phyloP scores from a whole-genome alignment of 169 alveolate genomes.

The Babesia microti region DNA sequence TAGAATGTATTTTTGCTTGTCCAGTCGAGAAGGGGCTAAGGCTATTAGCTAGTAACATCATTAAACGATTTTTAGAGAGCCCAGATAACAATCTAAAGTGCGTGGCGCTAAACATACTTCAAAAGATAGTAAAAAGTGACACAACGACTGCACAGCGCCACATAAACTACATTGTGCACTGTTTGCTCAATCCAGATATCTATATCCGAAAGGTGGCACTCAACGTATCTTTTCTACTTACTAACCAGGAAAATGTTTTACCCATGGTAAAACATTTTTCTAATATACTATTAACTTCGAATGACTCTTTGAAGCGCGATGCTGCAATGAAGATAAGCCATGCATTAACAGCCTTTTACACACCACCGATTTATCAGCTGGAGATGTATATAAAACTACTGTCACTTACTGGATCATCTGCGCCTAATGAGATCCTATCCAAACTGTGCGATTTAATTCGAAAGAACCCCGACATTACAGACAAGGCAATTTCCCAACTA shows the following conservation, averaged over 20 bases:
- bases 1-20: no score
- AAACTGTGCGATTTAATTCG: slow-evolving; percentile 62
- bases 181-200: slow-evolving; percentile 89
- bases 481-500: slow-evolving; percentile 68
- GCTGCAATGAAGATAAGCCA: slow-evolving; percentile 72
- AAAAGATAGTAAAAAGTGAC: slow-evolving; percentile 80
- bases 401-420: slow-evolving; percentile 76
- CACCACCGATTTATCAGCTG: slow-evolving; percentile 67
- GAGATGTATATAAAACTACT: slow-evolving; percentile 83
- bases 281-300: slow-evolving; percentile 78
- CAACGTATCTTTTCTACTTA: slow-evolving; percentile 86
- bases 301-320: slow-evolving; percentile 78
- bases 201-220: slow-evolving; percentile 90
- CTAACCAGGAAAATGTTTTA: slow-evolving; percentile 80
- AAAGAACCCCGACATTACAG: slow-evolving; percentile 58
- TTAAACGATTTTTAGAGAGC: slow-evolving; percentile 85
- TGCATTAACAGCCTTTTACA: slow-evolving; percentile 68
- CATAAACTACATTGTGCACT: slow-evolving; percentile 61
- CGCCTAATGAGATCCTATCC: slow-evolving; percentile 59
- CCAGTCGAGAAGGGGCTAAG: no score
- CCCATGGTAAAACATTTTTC: slow-evolving; percentile 80
- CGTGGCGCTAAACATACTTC: slow-evolving; percentile 76
- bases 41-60: slow-evolving; percentile 84
- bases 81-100: slow-evolving; percentile 83
- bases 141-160: slow-evolving; percentile 50